A percentile compares a stretch with the other conserved stretches of the same genome.
phyloP scores from a whole-genome alignment of 2,329 filamentous ascomycete species.

The Penicillium sp. region DNA sequence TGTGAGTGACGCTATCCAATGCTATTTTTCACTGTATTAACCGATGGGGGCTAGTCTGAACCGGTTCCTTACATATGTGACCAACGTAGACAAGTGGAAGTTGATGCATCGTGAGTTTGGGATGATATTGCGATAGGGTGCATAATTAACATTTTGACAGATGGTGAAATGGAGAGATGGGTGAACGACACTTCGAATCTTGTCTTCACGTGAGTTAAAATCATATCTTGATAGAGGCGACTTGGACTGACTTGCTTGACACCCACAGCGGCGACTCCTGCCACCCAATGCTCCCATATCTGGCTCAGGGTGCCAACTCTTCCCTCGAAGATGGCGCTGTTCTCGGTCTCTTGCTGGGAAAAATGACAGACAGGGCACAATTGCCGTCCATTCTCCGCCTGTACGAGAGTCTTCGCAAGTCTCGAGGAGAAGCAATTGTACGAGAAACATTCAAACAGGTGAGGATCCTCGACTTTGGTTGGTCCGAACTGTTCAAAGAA shows the following conservation, averaged over 20 bases:
- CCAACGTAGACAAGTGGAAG: slow-evolving; percentile 67
- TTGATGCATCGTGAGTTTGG: slow-evolving; percentile 49
- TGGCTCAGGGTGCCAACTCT: slow-evolving; percentile 66
- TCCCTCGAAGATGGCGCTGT: slow-evolving; percentile 68
- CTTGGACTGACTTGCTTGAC: background rate
- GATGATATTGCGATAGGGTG: background rate
- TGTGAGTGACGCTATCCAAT: slow-evolving; percentile 18
- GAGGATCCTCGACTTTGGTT: background rate
- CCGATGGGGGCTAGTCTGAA: slow-evolving; percentile 27
- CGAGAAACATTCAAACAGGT: slow-evolving; percentile 59
- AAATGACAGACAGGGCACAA: slow-evolving; percentile 45
- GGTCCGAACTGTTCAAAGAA: background rate
- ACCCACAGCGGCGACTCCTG: slow-evolving; percentile 55
- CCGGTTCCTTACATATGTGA: slow-evolving; percentile 51
- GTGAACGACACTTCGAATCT: slow-evolving; percentile 54
- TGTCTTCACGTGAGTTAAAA: slow-evolving; percentile 35
- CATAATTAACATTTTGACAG: slow-evolving; percentile 19
- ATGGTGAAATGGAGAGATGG: slow-evolving; percentile 55
- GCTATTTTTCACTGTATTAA: background rate
- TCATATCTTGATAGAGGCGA: background rate
- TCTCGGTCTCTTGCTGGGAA: slow-evolving; percentile 57
- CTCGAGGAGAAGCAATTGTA: slow-evolving; percentile 55
- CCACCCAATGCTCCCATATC: slow-evolving; percentile 63
- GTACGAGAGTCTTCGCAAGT: slow-evolving; percentile 50
- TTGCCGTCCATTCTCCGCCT: slow-evolving; percentile 45